Percentiles rank a stretch among this genome's conserved stretches.
phyloP scores from a whole-genome alignment of 768 basidiomycete species.

The Mycena galericulata region DNA sequence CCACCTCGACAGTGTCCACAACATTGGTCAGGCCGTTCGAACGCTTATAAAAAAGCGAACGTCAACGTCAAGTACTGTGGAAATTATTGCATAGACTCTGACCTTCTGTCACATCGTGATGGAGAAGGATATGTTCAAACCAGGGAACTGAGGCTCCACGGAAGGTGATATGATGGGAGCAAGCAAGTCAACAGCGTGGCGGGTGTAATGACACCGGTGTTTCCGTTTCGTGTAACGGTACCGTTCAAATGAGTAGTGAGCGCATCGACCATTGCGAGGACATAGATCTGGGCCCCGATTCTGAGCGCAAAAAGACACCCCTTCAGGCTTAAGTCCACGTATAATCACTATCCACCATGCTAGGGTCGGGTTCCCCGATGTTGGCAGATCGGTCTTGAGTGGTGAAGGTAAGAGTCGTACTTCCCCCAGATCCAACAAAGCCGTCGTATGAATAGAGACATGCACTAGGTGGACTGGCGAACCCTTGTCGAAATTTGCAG shows the following conservation, averaged over 20 bases:
- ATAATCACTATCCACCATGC: neutral
- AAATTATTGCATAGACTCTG: neutral
- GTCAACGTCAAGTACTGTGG: neutral
- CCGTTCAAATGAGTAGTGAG: conserved; percentile 18
- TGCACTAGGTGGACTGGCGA: neutral
- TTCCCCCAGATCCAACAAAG: neutral
- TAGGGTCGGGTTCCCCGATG: neutral
- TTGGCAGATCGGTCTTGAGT: neutral
- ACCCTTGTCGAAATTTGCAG: neutral
- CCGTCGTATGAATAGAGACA: neutral
- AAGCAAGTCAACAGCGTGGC: conserved; percentile 7
- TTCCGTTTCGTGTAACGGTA: neutral
- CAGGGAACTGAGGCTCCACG: neutral
- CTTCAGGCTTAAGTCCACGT: conserved; percentile 8
- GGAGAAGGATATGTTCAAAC: conserved; percentile 15
- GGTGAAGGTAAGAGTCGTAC: neutral
- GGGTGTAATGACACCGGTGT: conserved; percentile 3
- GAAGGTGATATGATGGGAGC: neutral
- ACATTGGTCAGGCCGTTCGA: conserved; percentile 16
- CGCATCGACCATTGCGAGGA: conserved; percentile 24
- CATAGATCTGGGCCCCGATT: conserved; percentile 13
- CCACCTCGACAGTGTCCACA: conserved; percentile 5
- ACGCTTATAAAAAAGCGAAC: neutral
- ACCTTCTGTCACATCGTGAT: conserved; percentile 14
- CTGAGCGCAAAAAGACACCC: conserved; percentile 8